These are phyloP conservation scores for Ogataea glucozyma DNA, from an alignment of 805 yeast genomes.

Conservation along the genomic window DNA sequence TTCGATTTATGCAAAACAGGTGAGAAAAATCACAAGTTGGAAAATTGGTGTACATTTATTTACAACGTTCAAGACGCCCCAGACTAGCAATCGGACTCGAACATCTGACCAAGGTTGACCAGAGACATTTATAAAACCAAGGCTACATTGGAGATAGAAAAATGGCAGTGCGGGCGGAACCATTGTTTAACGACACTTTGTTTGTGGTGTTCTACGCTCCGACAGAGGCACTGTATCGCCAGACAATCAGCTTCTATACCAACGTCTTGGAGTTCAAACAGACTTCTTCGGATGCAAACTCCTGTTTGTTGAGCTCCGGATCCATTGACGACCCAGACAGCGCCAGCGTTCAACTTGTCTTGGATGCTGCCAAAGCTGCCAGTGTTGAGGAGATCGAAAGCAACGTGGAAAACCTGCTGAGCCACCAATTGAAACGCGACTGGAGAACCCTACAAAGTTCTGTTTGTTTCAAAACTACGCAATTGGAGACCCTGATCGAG, in stretches of 20 bases:
- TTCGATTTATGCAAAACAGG: conserved; percentile 1
- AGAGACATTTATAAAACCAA: too few relatives aligned
- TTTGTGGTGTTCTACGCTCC: conserved; percentile 55
- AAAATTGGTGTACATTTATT: too few relatives aligned
- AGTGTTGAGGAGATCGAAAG: conserved; percentile 27
- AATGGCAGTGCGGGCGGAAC: conserved; percentile 23
- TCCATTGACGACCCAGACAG: conserved; percentile 24
- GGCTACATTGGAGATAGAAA: too few relatives aligned
- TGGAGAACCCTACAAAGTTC: conserved; percentile 51
- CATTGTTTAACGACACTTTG: conserved; percentile 59
- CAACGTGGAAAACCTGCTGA: conserved; percentile 30
- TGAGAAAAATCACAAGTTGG: too few relatives aligned
- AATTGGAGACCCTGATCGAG: conserved; percentile 41
- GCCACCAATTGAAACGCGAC: conserved; percentile 38
- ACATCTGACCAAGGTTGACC: too few relatives aligned
- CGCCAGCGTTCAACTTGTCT: conserved; percentile 26
- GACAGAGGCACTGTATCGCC: conserved; percentile 41
- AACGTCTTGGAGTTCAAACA: conserved; percentile 40
- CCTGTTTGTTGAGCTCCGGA: conserved; percentile 35
- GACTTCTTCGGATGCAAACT: conserved; percentile 32
- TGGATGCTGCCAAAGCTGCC: conserved; percentile 31
- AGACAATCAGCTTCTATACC: conserved; percentile 59
- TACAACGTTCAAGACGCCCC: too few relatives aligned
- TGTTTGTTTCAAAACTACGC: conserved; percentile 47
- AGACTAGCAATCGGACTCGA: neutral